phyloP scores from a whole-genome alignment of 192 early-diverging fungal species.

The Backusella morwellensis region DNA sequence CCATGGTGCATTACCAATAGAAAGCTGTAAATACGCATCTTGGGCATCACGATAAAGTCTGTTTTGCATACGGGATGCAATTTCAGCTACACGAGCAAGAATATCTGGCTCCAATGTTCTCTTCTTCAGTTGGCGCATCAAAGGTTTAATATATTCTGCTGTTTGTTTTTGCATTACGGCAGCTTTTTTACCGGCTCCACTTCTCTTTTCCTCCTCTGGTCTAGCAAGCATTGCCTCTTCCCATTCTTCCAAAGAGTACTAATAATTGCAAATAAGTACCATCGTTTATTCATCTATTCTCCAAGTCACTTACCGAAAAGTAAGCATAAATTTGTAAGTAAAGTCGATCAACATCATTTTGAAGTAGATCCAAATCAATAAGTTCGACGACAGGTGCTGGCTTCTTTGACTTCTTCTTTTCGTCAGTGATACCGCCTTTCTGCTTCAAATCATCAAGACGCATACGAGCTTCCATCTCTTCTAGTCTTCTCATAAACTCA shows the following conservation, averaged over 20 bases:
- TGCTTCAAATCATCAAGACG: conserved; percentile 71
- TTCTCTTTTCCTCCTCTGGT: conserved; percentile 77
- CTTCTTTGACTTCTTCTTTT: conserved; percentile 43
- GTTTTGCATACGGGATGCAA: conserved; percentile 78
- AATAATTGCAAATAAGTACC: neutral
- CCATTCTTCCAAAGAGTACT: conserved; percentile 85
- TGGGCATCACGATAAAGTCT: conserved; percentile 92
- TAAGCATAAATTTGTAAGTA: conserved; percentile 78
- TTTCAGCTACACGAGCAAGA: conserved; percentile 87
- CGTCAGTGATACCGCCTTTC: conserved; percentile 47
- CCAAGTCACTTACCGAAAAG: conserved; percentile 56
- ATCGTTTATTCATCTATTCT: neutral
- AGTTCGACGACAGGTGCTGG: conserved; percentile 55
- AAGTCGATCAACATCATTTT: conserved; percentile 73
- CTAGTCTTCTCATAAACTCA: conserved; percentile 84
- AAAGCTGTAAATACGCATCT: conserved; percentile 89
- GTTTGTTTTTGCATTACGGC: conserved; percentile 84
- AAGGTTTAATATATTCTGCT: conserved; percentile 87
- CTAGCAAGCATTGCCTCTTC: conserved; percentile 69
- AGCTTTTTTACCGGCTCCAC: conserved; percentile 75
- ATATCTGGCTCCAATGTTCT: conserved; percentile 80
- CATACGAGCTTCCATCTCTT: conserved; percentile 78
- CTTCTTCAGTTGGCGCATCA: conserved; percentile 81
- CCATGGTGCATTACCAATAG: conserved; percentile 98
- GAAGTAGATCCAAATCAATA: conserved; percentile 71